A percentile compares a stretch with the other conserved stretches of the same genome.
phyloP scores from a whole-genome alignment of 768 basidiomycete genomes.

The Macrolepiota dolichaula region DNA sequence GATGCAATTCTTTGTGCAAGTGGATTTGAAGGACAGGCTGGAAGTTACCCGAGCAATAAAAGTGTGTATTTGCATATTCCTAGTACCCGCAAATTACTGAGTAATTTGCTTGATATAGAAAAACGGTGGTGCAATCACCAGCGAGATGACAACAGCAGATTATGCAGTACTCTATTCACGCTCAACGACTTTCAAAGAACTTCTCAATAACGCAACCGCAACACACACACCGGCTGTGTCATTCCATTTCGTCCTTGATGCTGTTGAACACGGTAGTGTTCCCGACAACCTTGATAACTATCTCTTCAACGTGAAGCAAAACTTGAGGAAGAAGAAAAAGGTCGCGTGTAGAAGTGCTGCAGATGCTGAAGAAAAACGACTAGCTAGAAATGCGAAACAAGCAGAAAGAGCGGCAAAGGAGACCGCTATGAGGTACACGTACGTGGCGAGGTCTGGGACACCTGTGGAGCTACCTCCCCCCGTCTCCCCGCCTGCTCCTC shows the following conservation, averaged over 20 bases:
- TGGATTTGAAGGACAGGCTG: conserved; percentile 33
- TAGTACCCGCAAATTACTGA: neutral
- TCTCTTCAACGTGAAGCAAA: conserved; percentile 26
- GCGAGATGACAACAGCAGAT: conserved; percentile 52
- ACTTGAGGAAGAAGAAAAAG: conserved; percentile 19
- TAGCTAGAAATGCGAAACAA: conserved; percentile 9
- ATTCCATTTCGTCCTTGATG: conserved; percentile 52
- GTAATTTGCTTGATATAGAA: conserved; percentile 36
- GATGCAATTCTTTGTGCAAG: conserved; percentile 61
- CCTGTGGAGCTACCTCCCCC: neutral
- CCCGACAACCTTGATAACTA: conserved; percentile 47
- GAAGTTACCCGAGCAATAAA: conserved; percentile 42
- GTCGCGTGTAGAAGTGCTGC: neutral
- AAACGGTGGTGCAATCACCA: conserved; percentile 60
- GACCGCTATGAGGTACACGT: neutral
- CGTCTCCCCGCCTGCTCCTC: neutral
- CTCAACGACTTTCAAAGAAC: conserved; percentile 44
- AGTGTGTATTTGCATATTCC: conserved; percentile 32
- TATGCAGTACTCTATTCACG: conserved; percentile 55
- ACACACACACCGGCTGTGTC: conserved; percentile 46
- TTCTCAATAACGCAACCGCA: conserved; percentile 31
- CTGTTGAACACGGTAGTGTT: conserved; percentile 37
- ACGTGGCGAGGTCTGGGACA: neutral
- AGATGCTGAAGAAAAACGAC: conserved; percentile 3
- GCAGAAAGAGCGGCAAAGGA: conserved; percentile 5